Percentiles rank a stretch among this genome's conserved stretches.
These are phyloP conservation scores for Endogone sp. DNA, from an alignment of 192 early-diverging fungal genomes.

Conservation along the genomic window DNA sequence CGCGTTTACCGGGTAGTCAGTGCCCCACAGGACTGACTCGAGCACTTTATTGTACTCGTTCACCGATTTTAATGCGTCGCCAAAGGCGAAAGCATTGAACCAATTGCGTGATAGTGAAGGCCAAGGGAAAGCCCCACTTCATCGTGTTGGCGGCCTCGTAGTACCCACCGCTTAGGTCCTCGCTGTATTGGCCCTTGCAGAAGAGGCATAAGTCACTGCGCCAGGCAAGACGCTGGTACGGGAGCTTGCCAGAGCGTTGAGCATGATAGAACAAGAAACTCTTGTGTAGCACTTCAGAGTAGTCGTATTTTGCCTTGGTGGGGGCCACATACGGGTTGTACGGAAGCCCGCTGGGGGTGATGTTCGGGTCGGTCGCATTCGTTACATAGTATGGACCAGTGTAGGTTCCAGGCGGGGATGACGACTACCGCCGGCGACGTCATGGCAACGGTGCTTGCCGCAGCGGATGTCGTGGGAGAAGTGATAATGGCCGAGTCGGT, in stretches of 20 bases:
- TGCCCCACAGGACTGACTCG: conserved; percentile 33
- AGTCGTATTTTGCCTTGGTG: conserved; percentile 38
- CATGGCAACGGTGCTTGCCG: too few relatives aligned
- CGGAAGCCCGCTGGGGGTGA: too few relatives aligned
- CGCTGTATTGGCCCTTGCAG: conserved; percentile 43
- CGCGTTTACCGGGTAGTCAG: conserved; percentile 53
- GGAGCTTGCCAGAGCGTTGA: conserved; percentile 53
- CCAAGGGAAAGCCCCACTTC: conserved; percentile 48
- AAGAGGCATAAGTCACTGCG: conserved; percentile 43
- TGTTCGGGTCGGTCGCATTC: too few relatives aligned
- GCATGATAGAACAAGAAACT: conserved; percentile 48
- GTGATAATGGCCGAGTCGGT: too few relatives aligned
- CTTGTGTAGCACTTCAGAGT: conserved; percentile 47
- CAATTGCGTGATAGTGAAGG: conserved; percentile 36
- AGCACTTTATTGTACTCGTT: conserved; percentile 34
- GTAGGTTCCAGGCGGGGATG: too few relatives aligned
- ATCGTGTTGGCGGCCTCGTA: conserved; percentile 59
- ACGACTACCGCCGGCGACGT: too few relatives aligned
- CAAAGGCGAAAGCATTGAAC: conserved; percentile 43
- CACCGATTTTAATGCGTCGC: conserved; percentile 34
- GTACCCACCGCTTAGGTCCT: conserved; percentile 48
- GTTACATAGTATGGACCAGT: too few relatives aligned
- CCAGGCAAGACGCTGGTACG: conserved; percentile 53
- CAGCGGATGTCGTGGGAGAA: too few relatives aligned
- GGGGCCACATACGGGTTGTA: conserved; percentile 48